Percentiles rank a stretch among this genome's conserved stretches.
These are phyloP conservation scores for Chaetothyriales sp. DNA, from an alignment of 2,329 filamentous ascomycete genomes.

Conservation along the genomic window DNA sequence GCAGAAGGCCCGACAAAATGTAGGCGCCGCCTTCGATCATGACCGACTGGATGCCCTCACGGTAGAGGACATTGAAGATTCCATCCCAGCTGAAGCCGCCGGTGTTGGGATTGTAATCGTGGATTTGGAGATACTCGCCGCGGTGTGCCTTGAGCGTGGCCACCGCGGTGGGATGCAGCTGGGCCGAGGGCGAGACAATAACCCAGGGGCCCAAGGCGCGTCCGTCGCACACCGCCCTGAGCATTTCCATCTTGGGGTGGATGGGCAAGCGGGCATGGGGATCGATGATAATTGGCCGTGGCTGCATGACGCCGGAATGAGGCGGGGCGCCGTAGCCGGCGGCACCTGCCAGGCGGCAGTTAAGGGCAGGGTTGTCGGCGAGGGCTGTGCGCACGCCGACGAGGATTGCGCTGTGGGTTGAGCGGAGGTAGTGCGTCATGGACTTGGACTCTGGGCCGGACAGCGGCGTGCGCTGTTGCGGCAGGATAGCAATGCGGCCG, in stretches of 20 bases:
- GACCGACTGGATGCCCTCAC: slow-evolving; percentile 55
- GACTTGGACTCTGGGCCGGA: slow-evolving; percentile 74
- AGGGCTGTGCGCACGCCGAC: slow-evolving; percentile 73
- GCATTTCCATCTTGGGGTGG: slow-evolving; percentile 46
- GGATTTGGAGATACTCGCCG: slow-evolving; percentile 32
- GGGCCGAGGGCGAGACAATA: slow-evolving; percentile 38
- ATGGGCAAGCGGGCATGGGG: slow-evolving; percentile 62
- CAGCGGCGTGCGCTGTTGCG: slow-evolving; percentile 66
- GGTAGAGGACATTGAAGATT: slow-evolving; percentile 45
- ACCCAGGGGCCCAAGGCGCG: slow-evolving; percentile 62
- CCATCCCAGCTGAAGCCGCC: slow-evolving; percentile 43
- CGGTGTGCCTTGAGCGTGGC: slow-evolving; percentile 33
- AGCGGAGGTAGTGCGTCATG: slow-evolving; percentile 86
- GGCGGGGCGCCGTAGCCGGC: slow-evolving; percentile 40
- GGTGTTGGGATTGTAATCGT: slow-evolving; percentile 14
- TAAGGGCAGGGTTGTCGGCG: slow-evolving; percentile 73
- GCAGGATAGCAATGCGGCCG: slow-evolving; percentile 59
- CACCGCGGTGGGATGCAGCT: slow-evolving; percentile 34
- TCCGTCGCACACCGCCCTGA: slow-evolving; percentile 50
- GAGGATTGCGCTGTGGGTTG: slow-evolving; percentile 69
- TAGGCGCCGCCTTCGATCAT: slow-evolving; percentile 85
- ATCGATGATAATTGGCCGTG: slow-evolving; percentile 71
- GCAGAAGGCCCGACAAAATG: slow-evolving; percentile 71
- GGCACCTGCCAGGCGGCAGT: slow-evolving; percentile 57
- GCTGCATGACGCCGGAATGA: slow-evolving; percentile 42